Evolutionary conservation across 331 rosid genomes (phyloP), one percentile per base, ranked within the genome.

Genomic region (Telfairia occidentalis): DNA sequence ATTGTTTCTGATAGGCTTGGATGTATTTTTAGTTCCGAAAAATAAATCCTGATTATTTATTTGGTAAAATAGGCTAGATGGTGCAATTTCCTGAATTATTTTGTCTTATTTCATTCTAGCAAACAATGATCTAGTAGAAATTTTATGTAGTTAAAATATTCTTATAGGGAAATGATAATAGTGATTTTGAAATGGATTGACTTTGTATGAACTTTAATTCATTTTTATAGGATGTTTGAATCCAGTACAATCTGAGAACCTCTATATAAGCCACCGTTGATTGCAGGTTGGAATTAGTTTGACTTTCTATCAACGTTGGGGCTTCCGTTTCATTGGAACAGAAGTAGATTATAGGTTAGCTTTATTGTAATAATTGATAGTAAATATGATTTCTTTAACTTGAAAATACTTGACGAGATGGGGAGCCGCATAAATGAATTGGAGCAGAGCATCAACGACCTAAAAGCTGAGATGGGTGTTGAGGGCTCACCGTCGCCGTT

Each of bases 381-480:
- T 42, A 28, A 19, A 32, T 53, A 24, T 80, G 80, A 79, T 86
- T 79, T 88, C 71, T 88, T 93, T 93, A 77, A 93, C 96, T 59
- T 45, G 71, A 57, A 73, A 83, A 84, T 83, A 93, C 98, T 93
- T 37, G 97, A 93, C 76, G 98, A 91, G 81, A 91, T 91, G 98
- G 97, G 98, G 71, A 65, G 53, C 83, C 96, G 98, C 53, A 93
- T 93, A 72, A 89, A 84, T 52, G 98, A 93, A 78, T 75, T 93
- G 94, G 98, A 93, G 84, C 86, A 85, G 59, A 90, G 97, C 89
- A 85, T 93, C 81, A 89, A 81, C 3, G 97, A 93, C 58, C 80
- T 93, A 34, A 88, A 85, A 81, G 77, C 89, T 35, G 98, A 93
- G 85, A 93, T 93, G 93, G 98, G 98, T 13, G 89, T 89, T 32